Percentiles rank a stretch among this genome's conserved stretches.
phyloP scores from a whole-genome alignment of 345 rosid species.

The Hibiscus mutabilis region DNA sequence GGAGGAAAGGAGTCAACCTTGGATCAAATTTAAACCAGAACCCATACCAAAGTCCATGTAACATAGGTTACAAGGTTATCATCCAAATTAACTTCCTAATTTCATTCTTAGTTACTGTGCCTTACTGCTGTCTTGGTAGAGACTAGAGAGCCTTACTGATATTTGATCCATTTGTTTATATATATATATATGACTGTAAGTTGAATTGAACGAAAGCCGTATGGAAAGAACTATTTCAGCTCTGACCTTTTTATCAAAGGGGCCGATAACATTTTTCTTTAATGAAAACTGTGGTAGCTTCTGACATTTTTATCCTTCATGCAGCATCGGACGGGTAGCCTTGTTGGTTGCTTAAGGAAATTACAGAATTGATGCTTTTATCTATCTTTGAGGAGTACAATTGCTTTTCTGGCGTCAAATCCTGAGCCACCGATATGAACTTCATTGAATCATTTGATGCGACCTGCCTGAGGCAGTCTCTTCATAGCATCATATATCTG shows the following conservation, averaged over 20 bases:
- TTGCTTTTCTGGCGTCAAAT: conserved; percentile 53
- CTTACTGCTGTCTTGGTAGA: neutral
- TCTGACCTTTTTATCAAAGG: too few relatives aligned
- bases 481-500: conserved; percentile 58
- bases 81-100: neutral
- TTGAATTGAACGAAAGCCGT: too few relatives aligned
- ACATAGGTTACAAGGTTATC: neutral
- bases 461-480: conserved; percentile 42
- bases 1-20: neutral
- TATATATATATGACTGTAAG: too few relatives aligned
- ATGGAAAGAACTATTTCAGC: too few relatives aligned
- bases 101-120: neutral
- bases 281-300: neutral
- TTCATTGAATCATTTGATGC: conserved; percentile 59
- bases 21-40: neutral
- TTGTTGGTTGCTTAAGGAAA: conserved; percentile 83
- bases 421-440: conserved; percentile 42
- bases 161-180: too few relatives aligned
- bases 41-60: neutral
- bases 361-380: conserved; percentile 73
- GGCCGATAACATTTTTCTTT: too few relatives aligned
- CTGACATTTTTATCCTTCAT: neutral
- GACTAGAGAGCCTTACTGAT: neutral
- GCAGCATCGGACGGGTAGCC: conserved; percentile 87
- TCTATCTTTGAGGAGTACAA: conserved; percentile 68